These are phyloP conservation scores for Blepharisma stoltei DNA, from an alignment of 73 alveolate genomes.

Conservation along the genomic window DNA sequence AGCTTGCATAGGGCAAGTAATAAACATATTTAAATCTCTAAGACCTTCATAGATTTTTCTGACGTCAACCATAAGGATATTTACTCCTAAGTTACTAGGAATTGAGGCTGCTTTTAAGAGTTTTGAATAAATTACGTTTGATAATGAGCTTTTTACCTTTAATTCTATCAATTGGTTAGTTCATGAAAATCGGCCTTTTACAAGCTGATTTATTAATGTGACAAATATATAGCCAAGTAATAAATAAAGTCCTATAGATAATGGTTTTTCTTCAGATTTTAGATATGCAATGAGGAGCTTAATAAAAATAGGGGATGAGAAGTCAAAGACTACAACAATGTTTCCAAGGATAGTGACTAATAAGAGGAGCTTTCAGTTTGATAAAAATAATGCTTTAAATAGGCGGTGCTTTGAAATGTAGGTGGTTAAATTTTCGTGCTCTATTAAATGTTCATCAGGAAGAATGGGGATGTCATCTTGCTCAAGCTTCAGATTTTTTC, in stretches of 20 bases:
- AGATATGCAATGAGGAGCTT: background rate
- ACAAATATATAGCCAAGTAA: background rate
- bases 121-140: background rate
- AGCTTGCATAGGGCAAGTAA: background rate
- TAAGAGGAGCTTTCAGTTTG: background rate
- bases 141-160: background rate
- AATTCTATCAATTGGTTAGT: background rate
- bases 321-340: slow-evolving; percentile 2
- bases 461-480: no score
- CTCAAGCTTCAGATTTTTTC: no score
- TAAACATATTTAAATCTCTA: background rate
- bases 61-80: slow-evolving; percentile 6
- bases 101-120: background rate
- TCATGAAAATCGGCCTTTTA: background rate
- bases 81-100: slow-evolving; percentile 5
- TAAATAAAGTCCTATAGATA: background rate
- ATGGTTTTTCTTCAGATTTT: slow-evolving; percentile 1
- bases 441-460: no score
- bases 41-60: slow-evolving; percentile 5
- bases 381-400: background rate
- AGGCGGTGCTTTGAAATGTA: background rate
- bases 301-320: slow-evolving; percentile 4
- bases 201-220: background rate
- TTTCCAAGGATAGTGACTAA: background rate
- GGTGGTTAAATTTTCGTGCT: background rate